Conservation (phyloP, 148 eudicot genomes). For the Mesembryanthemum crystallinum region DNA sequence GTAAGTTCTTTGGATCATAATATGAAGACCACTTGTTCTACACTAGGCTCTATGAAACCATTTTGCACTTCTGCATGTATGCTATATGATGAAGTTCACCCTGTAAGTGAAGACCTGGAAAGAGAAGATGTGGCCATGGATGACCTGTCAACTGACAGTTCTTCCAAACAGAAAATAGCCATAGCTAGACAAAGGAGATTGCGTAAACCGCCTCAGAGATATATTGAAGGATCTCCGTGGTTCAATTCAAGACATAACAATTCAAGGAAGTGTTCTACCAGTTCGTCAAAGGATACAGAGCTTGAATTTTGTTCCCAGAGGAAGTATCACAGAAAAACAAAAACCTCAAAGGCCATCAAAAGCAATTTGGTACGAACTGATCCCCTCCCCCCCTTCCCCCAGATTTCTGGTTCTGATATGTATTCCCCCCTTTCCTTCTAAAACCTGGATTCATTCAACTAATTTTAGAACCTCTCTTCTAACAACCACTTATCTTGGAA, state of each 20-base stretch:
- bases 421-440: neutral
- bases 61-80: conserved; percentile 11
- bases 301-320: conserved; percentile 32
- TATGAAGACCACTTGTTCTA: conserved; percentile 6
- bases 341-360: conserved; percentile 5
- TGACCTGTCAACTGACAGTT: conserved; percentile 21
- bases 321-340: conserved; percentile 26
- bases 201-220: conserved; percentile 51
- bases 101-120: conserved; percentile 23
- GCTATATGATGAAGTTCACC: conserved; percentile 25
- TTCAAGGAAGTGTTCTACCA: conserved; percentile 29
- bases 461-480: neutral
- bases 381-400: neutral
- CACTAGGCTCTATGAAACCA: conserved; percentile 8
- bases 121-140: conserved; percentile 22
- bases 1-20: conserved; percentile 23
- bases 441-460: neutral
- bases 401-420: neutral
- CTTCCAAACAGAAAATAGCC: conserved; percentile 27
- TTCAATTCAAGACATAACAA: conserved; percentile 23
- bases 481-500: neutral
- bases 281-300: conserved; percentile 29
- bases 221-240: conserved; percentile 39
- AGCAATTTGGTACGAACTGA: conserved; percentile 23
- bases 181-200: conserved; percentile 42